phyloP scores from a whole-genome alignment of 2,329 filamentous ascomycete species.

The Colletotrichum godetiae region DNA sequence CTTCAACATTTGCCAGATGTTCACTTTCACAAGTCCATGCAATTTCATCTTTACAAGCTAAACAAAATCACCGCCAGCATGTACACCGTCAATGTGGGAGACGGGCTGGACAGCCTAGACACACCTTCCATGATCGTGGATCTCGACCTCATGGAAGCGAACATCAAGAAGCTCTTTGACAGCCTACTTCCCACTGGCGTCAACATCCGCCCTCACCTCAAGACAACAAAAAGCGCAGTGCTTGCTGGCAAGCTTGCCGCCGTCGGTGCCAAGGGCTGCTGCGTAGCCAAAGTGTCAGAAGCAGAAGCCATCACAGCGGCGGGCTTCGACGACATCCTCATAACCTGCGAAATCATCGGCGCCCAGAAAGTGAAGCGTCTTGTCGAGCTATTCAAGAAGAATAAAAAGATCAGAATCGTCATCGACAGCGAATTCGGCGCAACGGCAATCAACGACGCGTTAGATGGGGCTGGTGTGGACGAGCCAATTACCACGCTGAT shows the following conservation, averaged over 20 bases:
- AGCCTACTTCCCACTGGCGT: conserved; percentile 57
- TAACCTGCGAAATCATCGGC: conserved; percentile 63
- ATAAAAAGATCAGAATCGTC: conserved; percentile 55
- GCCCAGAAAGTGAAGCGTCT: conserved; percentile 56
- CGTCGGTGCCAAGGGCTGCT: conserved; percentile 61
- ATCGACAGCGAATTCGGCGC: conserved; percentile 59
- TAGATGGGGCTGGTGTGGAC: conserved; percentile 48
- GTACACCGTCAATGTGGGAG: conserved; percentile 56
- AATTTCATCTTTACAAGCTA: background rate
- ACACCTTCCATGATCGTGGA: conserved; percentile 68
- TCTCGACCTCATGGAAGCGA: conserved; percentile 61
- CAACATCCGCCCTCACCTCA: conserved; percentile 62
- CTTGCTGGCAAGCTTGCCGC: conserved; percentile 55
- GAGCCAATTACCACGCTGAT: conserved; percentile 55
- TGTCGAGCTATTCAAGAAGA: conserved; percentile 54
- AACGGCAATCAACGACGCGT: conserved; percentile 55
- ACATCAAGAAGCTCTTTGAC: conserved; percentile 59
- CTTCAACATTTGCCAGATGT: background rate
- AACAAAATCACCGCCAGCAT: background rate
- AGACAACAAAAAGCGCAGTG: conserved; percentile 61
- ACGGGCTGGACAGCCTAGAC: conserved; percentile 52
- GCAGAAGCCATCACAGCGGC: conserved; percentile 54
- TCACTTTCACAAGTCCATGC: background rate
- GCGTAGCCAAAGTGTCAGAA: conserved; percentile 63
- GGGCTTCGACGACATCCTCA: conserved; percentile 61